phyloP scores from a whole-genome alignment of 306 rosid species.

The Quercus rubra region DNA sequence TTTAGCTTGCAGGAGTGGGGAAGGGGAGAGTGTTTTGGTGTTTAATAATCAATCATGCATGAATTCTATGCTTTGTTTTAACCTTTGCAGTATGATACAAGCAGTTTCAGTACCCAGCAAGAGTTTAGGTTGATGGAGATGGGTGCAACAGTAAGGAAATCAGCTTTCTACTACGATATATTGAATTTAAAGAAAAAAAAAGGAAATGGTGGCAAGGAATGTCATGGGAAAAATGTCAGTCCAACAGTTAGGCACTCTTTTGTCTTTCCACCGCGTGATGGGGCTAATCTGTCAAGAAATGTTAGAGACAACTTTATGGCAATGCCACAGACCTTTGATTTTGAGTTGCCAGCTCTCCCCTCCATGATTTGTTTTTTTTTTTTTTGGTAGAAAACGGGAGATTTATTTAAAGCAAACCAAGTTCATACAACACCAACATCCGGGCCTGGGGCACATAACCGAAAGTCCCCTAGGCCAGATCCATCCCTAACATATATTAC shows the following conservation, averaged over 20 bases:
- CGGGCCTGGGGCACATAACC: too few relatives aligned
- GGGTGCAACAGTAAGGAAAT: slow-evolving; percentile 96
- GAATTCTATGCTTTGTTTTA: not conserved
- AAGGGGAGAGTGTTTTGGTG: too few relatives aligned
- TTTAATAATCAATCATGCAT: too few relatives aligned
- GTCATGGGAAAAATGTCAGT: slow-evolving; percentile 72
- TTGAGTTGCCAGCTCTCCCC: not conserved
- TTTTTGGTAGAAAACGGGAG: too few relatives aligned
- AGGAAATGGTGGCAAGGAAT: slow-evolving; percentile 51
- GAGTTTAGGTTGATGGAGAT: slow-evolving; percentile 76
- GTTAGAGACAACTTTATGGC: slow-evolving; percentile 53
- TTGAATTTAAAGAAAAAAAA: slow-evolving; percentile 64
- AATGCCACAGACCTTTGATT: slow-evolving; percentile 28
- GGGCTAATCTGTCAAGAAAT: slow-evolving; percentile 68
- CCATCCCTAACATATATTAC: too few relatives aligned
- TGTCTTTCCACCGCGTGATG: slow-evolving; percentile 80
- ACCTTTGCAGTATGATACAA: slow-evolving; percentile 69
- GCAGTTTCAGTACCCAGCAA: slow-evolving; percentile 61
- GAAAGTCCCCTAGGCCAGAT: too few relatives aligned
- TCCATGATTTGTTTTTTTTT: too few relatives aligned
- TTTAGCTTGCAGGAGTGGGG: too few relatives aligned
- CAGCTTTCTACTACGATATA: slow-evolving; percentile 57
- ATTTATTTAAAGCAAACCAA: too few relatives aligned
- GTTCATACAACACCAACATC: too few relatives aligned
- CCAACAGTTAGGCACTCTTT: slow-evolving; percentile 67